A percentile compares a stretch with the other conserved stretches of the same genome.
These are phyloP conservation scores for Ceratocystis diversiconidia DNA, from an alignment of 2,329 filamentous ascomycete genomes.

Conservation along the genomic window DNA sequence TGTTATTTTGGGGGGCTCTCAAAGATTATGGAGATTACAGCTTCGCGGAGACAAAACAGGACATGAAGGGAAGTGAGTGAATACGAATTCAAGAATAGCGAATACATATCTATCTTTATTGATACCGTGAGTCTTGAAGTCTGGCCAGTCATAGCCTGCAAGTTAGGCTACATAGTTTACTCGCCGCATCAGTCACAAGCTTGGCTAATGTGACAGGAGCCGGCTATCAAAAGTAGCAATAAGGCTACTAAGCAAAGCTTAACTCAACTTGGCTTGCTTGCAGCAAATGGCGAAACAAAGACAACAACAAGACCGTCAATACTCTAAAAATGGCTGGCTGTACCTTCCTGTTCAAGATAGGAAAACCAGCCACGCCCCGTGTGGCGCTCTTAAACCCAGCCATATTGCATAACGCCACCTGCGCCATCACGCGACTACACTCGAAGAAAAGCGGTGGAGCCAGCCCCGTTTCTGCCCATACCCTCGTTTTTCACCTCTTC, in stretches of 20 bases:
- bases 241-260: too few species aligned
- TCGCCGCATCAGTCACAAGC: neutral
- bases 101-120: too few species aligned
- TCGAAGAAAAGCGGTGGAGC: neutral
- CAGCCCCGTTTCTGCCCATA: conserved; percentile 9
- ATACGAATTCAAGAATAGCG: neutral
- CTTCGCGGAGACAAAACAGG: neutral
- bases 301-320: neutral
- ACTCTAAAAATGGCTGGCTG: neutral
- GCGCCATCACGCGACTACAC: neutral
- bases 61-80: neutral
- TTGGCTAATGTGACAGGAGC: too few species aligned
- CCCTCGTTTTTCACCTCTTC: conserved; percentile 9
- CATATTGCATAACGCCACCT: conserved; percentile 5
- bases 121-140: too few species aligned
- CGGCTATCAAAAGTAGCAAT: too few species aligned
- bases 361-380: neutral
- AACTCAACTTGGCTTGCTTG: too few species aligned
- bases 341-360: neutral
- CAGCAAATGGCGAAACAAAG: neutral
- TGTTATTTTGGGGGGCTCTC: conserved; percentile 14
- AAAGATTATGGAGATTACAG: conserved; percentile 15
- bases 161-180: too few species aligned
- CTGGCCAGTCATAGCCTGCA: too few species aligned
- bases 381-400: neutral